phyloP scores from a whole-genome alignment of 768 basidiomycete genomes.

The Sarcodon sp. region DNA sequence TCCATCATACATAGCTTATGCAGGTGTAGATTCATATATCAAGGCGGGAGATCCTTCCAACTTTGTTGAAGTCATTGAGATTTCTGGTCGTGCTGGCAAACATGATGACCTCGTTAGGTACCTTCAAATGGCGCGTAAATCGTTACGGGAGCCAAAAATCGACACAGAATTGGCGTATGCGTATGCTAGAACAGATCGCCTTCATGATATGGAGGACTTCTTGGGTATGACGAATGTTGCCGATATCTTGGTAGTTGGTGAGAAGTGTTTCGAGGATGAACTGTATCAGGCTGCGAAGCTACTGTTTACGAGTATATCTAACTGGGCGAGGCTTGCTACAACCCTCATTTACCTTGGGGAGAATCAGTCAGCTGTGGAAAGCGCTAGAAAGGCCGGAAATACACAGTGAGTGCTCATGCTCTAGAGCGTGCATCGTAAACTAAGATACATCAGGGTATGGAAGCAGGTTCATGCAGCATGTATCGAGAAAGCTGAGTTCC shows the following conservation, averaged over 20 bases:
- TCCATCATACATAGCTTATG: neutral
- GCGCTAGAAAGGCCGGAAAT: conserved; percentile 97
- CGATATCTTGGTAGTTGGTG: conserved; percentile 91
- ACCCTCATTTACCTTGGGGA: conserved; percentile 97
- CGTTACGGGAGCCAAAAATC: conserved; percentile 92
- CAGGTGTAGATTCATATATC: conserved; percentile 78
- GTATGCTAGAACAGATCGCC: conserved; percentile 93
- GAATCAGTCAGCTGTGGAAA: conserved; percentile 97
- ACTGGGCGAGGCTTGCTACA: conserved; percentile 97
- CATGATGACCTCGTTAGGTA: conserved; percentile 91
- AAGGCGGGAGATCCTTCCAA: conserved; percentile 93
- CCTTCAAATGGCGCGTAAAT: conserved; percentile 97
- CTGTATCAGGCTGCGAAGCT: conserved; percentile 95
- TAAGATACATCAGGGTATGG: conserved; percentile 64
- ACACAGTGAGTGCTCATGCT: conserved; percentile 59
- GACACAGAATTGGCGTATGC: conserved; percentile 98
- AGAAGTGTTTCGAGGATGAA: conserved; percentile 98
- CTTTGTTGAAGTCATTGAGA: conserved; percentile 92
- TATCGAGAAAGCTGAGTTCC: conserved; percentile 95
- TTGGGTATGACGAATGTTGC: conserved; percentile 97
- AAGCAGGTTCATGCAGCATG: conserved; percentile 99
- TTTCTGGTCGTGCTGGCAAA: conserved; percentile 85
- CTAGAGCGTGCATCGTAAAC: conserved; percentile 1
- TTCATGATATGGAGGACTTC: conserved; percentile 99
- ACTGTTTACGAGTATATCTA: conserved; percentile 92